phyloP scores from a whole-genome alignment of 2,329 filamentous ascomycete species.

The Pseudodiploospora longispora region DNA sequence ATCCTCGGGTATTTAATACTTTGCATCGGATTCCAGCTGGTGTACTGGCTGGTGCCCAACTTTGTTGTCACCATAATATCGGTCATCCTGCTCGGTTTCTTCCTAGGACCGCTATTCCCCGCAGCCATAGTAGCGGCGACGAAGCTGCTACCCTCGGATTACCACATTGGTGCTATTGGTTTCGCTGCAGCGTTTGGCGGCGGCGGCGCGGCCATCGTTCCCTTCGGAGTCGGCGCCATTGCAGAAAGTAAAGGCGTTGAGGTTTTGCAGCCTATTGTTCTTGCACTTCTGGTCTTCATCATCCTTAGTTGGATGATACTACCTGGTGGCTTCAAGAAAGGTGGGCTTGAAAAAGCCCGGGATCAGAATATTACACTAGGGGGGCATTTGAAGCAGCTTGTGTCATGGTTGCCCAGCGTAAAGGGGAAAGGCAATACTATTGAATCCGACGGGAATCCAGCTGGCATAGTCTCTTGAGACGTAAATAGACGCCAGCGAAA shows the following conservation, averaged over 20 bases:
- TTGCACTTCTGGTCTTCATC: slow-evolving; percentile 36
- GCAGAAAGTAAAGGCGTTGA: slow-evolving; percentile 48
- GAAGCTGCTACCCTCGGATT: slow-evolving; percentile 61
- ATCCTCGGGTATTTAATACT: slow-evolving; percentile 56
- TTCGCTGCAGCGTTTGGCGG: slow-evolving; percentile 74
- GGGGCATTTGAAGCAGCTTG: slow-evolving; percentile 18
- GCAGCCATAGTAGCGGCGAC: slow-evolving; percentile 65
- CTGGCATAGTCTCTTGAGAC: no score
- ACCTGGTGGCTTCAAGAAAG: slow-evolving; percentile 18
- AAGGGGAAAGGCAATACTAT: no score
- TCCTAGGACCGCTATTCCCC: slow-evolving; percentile 72
- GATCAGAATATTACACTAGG: slow-evolving; percentile 28
- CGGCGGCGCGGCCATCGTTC: slow-evolving; percentile 59
- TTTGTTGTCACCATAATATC: slow-evolving; percentile 68
- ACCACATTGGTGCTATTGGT: slow-evolving; percentile 71
- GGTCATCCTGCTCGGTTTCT: slow-evolving; percentile 67
- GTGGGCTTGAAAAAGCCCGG: slow-evolving; percentile 33
- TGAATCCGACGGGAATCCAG: no score
- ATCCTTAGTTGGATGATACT: background rate
- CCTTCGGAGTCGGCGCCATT: slow-evolving; percentile 61
- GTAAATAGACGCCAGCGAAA: no score
- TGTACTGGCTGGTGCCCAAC: slow-evolving; percentile 75
- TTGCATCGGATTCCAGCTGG: slow-evolving; percentile 56
- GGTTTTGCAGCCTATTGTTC: slow-evolving; percentile 45
- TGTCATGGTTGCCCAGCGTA: slow-evolving; percentile 6